These are phyloP conservation scores for Calcarisporium arbuscula DNA, from an alignment of 2,329 filamentous ascomycete species.

Conservation along the genomic window DNA sequence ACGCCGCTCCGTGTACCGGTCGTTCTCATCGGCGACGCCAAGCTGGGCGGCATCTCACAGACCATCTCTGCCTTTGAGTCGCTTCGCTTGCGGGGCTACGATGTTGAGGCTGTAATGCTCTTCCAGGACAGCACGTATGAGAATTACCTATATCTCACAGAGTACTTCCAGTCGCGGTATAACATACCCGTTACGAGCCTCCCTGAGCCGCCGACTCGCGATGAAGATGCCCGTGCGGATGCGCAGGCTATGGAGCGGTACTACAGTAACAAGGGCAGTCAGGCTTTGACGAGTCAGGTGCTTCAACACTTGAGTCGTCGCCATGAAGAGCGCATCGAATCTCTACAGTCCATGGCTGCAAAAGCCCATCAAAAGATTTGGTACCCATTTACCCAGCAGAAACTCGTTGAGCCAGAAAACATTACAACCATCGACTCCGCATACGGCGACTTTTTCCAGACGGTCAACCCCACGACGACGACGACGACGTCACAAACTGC, in stretches of 20 bases:
- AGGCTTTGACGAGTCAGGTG: slow-evolving; percentile 34
- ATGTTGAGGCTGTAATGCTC: slow-evolving; percentile 63
- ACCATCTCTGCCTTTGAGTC: slow-evolving; percentile 79
- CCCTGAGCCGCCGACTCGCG: slow-evolving; percentile 50
- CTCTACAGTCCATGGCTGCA: slow-evolving; percentile 54
- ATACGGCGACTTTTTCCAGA: slow-evolving; percentile 72
- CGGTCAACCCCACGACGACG: slow-evolving; percentile 17
- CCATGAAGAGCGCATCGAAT: slow-evolving; percentile 50
- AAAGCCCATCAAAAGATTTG: slow-evolving; percentile 63
- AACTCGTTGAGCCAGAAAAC: slow-evolving; percentile 50
- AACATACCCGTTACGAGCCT: slow-evolving; percentile 52
- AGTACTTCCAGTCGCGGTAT: slow-evolving; percentile 59
- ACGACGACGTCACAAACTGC: slow-evolving; percentile 1
- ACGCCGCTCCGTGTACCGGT: slow-evolving; percentile 66
- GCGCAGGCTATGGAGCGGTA: slow-evolving; percentile 54
- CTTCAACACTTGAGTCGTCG: slow-evolving; percentile 44
- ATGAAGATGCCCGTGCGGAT: slow-evolving; percentile 38
- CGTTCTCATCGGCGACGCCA: slow-evolving; percentile 67
- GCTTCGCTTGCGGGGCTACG: slow-evolving; percentile 69
- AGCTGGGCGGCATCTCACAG: slow-evolving; percentile 72
- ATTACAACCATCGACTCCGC: slow-evolving; percentile 78
- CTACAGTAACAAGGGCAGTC: slow-evolving; percentile 44
- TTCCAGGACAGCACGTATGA: slow-evolving; percentile 61
- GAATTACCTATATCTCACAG: slow-evolving; percentile 60
- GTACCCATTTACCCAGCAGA: slow-evolving; percentile 85